Conservation (phyloP, 768 basidiomycete species). For the Boletus reticulatus region DNA sequence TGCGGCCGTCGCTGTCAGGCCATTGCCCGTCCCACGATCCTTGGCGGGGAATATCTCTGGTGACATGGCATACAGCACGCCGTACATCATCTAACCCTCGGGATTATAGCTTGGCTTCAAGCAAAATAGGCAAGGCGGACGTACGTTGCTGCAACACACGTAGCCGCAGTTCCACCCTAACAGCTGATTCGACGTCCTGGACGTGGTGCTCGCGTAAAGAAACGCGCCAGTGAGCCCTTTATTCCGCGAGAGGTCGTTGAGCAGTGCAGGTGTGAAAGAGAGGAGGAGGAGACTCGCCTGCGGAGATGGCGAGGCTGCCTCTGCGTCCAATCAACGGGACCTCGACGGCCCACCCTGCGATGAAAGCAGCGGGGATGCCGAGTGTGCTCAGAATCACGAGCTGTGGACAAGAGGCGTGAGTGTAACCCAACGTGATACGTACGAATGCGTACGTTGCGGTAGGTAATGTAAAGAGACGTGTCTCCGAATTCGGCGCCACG, state of each 20-base stretch:
- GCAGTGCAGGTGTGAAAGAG: constrained; percentile 28
- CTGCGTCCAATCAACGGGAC: constrained; percentile 59
- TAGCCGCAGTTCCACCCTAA: constrained; percentile 83
- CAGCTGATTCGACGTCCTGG: constrained; percentile 61
- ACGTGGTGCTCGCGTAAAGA: constrained; percentile 74
- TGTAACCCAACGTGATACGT: neutral
- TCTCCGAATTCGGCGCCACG: constrained; percentile 70
- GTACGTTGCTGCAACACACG: constrained; percentile 58
- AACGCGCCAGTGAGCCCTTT: constrained; percentile 72
- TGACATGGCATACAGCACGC: constrained; percentile 68
- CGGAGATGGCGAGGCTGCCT: constrained; percentile 63
- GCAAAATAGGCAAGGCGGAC: constrained; percentile 8
- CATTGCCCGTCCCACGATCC: constrained; percentile 72
- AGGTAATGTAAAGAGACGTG: constrained; percentile 65
- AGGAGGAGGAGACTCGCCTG: constrained; percentile 43
- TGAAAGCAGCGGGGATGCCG: constrained; percentile 68
- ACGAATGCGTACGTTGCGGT: constrained; percentile 54
- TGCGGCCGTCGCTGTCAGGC: constrained; percentile 55
- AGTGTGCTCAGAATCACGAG: constrained; percentile 67
- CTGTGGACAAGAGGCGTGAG: constrained; percentile 32
- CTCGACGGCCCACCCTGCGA: constrained; percentile 73
- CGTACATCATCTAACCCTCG: constrained; percentile 62
- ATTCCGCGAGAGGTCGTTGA: constrained; percentile 46
- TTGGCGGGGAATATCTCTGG: constrained; percentile 72
- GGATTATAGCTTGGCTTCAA: too few relatives aligned